These are phyloP conservation scores for Cymbopogon flexuosus DNA, from an alignment of 202 grass and related monocot species.

Conservation along the genomic window DNA sequence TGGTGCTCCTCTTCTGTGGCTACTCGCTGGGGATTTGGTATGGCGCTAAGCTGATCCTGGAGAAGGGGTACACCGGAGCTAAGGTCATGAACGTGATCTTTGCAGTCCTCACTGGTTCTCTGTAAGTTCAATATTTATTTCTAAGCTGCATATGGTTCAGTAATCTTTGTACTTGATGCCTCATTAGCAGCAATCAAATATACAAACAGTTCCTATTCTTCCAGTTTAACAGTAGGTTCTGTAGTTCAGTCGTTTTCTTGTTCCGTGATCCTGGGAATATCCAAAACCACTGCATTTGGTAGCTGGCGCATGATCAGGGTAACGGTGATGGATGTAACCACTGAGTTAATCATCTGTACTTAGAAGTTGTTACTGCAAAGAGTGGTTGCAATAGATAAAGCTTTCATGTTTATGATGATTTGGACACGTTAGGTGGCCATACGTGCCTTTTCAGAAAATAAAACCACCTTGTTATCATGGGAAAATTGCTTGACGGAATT, in stretches of 20 bases:
- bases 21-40: constrained; percentile 98
- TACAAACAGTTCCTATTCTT: neutral
- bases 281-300: neutral
- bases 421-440: constrained; percentile 17
- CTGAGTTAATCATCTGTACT: neutral
- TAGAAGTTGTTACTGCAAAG: constrained; percentile 3
- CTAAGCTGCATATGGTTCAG: neutral
- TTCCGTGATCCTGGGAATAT: neutral
- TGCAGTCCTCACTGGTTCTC: constrained; percentile 89
- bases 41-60: constrained; percentile 91
- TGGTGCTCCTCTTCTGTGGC: constrained; percentile 90
- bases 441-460: constrained; percentile 6
- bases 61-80: constrained; percentile 72
- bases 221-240: neutral
- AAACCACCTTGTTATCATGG: constrained; percentile 12
- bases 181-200: neutral
- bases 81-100: constrained; percentile 99
- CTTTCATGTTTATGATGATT: constrained; percentile 35
- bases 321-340: constrained; percentile 14
- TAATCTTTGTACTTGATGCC: neutral
- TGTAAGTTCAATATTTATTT: constrained; percentile 59
- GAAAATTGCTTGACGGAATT: constrained; percentile 27
- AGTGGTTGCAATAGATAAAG: constrained; percentile 37
- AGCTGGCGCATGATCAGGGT: neutral
- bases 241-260: constrained; percentile 6